A percentile compares a stretch with the other conserved stretches of the same genome.
phyloP scores from a whole-genome alignment of 169 alveolate species.

The Fabrea salina region DNA sequence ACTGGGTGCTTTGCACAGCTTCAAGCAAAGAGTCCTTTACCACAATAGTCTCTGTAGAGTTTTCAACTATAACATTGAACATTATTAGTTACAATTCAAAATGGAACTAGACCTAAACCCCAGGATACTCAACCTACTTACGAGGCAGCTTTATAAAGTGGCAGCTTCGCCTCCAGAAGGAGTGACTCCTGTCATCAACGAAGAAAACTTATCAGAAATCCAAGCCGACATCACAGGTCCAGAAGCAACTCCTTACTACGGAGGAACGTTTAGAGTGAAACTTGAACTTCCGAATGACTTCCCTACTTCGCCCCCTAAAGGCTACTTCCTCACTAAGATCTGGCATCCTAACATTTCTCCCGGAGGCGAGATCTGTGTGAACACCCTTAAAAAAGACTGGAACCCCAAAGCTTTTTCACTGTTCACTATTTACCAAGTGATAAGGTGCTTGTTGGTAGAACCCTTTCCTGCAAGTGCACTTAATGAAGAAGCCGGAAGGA shows the following conservation, averaged over 20 bases:
- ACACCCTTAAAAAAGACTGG: slow-evolving; percentile 93
- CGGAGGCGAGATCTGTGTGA: slow-evolving; percentile 94
- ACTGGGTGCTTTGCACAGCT: no score
- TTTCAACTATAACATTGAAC: no score
- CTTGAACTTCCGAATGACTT: slow-evolving; percentile 88
- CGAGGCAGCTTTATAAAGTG: slow-evolving; percentile 27
- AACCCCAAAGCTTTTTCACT: slow-evolving; percentile 85
- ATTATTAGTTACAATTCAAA: no score
- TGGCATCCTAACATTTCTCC: slow-evolving; percentile 96
- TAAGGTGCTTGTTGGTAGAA: slow-evolving; percentile 74
- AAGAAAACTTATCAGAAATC: slow-evolving; percentile 63
- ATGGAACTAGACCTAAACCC: slow-evolving; percentile 36
- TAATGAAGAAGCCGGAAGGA: slow-evolving; percentile 86
- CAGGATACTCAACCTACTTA: slow-evolving; percentile 30
- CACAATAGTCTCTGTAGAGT: no score
- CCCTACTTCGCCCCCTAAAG: slow-evolving; percentile 94
- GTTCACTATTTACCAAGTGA: slow-evolving; percentile 70
- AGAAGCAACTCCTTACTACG: slow-evolving; percentile 90
- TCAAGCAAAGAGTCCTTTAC: no score
- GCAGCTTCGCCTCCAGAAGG: slow-evolving; percentile 35
- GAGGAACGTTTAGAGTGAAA: slow-evolving; percentile 76
- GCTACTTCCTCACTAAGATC: slow-evolving; percentile 89
- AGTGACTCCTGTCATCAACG: slow-evolving; percentile 35
- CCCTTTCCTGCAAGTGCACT: slow-evolving; percentile 84
- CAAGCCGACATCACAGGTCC: slow-evolving; percentile 87